Evolutionary conservation across 1,284 basidiomycete species (phyloP), one percentile per base, ranked within the genome.

Genomic region (Ceratobasidium sp.): DNA sequence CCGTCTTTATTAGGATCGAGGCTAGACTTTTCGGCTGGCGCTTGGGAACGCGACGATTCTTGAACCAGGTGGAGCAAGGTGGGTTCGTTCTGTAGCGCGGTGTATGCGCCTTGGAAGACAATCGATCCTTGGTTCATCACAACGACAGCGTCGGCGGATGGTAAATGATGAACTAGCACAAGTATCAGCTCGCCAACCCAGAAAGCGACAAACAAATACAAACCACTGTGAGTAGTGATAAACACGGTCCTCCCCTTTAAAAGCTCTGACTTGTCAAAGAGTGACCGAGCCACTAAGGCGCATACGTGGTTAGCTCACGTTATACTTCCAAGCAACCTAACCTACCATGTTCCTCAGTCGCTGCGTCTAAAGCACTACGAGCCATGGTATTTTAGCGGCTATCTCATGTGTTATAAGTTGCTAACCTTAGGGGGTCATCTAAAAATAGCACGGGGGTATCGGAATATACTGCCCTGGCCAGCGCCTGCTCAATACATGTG

Each of bases 401-500:
- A 38, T 40, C 9, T 12, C 50, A 20, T 10, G 4, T 17, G 28
- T 10, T 23, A 9, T 1, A 52, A 1, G 20, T 28, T 46, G n/a
- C 38, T 56, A 33, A 68, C 66, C 66, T 68, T 20, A 68, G 6
- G n/a, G 66, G 66, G 56, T 68, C 66, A 26, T 68, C 66, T 50
- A 68, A 68, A 40, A 68, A 68, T 38, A 68, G 13, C 3, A 68
- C 38, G 1, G 66, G 50, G 1, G 66, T 23, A 26, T 68, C 17
- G 17, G 66, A 68, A 40, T 68, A 68, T n/a, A 68, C 20, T 15
- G 66, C 48, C 33, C 66, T 52, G 3, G 66, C 66, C 15, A 68
- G 42, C 9, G 66, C 66, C 66, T 67, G 28, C 15, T 15, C 42
- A 40, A 56, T 33, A 33, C 6, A 38, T 17, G 65, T 50, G 13